A percentile compares a stretch with the other conserved stretches of the same genome.
phyloP scores from a whole-genome alignment of 768 basidiomycete species.

The button mushroom (Agaricus bisporus) region DNA sequence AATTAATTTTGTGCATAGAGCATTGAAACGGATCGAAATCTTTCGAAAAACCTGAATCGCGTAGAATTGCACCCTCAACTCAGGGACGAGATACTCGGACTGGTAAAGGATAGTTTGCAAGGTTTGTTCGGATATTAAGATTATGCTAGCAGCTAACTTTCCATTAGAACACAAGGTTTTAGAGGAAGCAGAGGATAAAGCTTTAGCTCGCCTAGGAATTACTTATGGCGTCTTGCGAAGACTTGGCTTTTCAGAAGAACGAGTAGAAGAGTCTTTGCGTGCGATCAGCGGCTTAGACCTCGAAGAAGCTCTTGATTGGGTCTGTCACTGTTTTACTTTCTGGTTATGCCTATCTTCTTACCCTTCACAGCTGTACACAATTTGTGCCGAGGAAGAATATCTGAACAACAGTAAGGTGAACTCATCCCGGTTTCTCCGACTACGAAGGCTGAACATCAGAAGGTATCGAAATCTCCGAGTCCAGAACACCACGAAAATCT shows the following conservation, averaged over 20 bases:
- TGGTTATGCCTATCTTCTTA: not conserved
- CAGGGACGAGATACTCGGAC: conserved; percentile 52
- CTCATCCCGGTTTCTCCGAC: not conserved
- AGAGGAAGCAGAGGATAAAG: conserved; percentile 67
- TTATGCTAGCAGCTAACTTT: not conserved
- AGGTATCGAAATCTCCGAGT: conserved; percentile 2
- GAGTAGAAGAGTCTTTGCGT: conserved; percentile 67
- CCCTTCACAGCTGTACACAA: conserved; percentile 49
- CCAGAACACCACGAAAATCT: conserved; percentile 11
- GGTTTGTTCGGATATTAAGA: not conserved
- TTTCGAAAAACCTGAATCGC: conserved; percentile 53
- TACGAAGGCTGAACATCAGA: not conserved
- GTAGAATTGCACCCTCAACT: conserved; percentile 58
- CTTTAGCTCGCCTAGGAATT: conserved; percentile 61
- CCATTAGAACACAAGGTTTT: conserved; percentile 27
- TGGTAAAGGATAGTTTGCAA: conserved; percentile 25
- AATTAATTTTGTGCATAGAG: conserved; percentile 36
- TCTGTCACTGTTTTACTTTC: conserved; percentile 26
- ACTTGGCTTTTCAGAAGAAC: conserved; percentile 66
- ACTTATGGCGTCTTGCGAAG: conserved; percentile 78
- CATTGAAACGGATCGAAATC: conserved; percentile 77
- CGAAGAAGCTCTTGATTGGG: conserved; percentile 94
- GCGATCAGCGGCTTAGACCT: conserved; percentile 61
- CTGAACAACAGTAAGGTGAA: conserved; percentile 28
- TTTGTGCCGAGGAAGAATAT: conserved; percentile 59